Evolutionary conservation across 352 stramenopile genomes (phyloP).

Genomic region (Phytophthora sp.): DNA sequence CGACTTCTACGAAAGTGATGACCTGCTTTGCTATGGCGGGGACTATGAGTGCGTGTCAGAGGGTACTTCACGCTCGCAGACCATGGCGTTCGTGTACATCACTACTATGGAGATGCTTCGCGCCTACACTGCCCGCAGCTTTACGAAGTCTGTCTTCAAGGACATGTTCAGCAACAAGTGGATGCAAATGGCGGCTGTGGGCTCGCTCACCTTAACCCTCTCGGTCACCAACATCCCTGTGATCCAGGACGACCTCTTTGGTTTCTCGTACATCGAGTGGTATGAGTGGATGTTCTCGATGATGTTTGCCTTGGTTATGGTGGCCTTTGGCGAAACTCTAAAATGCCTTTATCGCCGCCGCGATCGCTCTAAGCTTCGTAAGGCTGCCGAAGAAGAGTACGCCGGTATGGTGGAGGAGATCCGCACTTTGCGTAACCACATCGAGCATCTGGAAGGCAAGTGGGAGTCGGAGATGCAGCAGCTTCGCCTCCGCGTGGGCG

Average conservation of each 20-base stretch:
- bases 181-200: constrained; percentile 75
- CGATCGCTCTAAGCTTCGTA: constrained; percentile 51
- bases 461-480: constrained; percentile 57
- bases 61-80: constrained; percentile 69
- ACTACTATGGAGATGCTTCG: constrained; percentile 80
- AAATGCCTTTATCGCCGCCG: constrained; percentile 66
- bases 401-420: constrained; percentile 60
- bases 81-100: constrained; percentile 82
- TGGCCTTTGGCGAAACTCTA: constrained; percentile 70
- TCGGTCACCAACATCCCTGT: constrained; percentile 76
- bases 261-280: constrained; percentile 74
- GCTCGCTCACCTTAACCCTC: constrained; percentile 61
- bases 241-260: constrained; percentile 70
- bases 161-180: constrained; percentile 82
- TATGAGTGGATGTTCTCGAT: constrained; percentile 81
- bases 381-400: constrained; percentile 50
- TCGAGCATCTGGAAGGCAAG: constrained; percentile 68
- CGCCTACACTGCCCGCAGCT: constrained; percentile 79
- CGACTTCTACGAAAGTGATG: constrained; percentile 45
- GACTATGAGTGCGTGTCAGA: constrained; percentile 69
- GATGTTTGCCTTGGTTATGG: constrained; percentile 69
- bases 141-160: constrained; percentile 76
- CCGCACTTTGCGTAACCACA: constrained; percentile 58
- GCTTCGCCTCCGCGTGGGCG: constrained; percentile 33
- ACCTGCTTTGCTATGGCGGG: constrained; percentile 52